Evolutionary conservation across 108 stramenopile genomes (phyloP), one percentile per base, ranked within the genome.

Genomic region (Cyclostephanos invisitatus): DNA sequence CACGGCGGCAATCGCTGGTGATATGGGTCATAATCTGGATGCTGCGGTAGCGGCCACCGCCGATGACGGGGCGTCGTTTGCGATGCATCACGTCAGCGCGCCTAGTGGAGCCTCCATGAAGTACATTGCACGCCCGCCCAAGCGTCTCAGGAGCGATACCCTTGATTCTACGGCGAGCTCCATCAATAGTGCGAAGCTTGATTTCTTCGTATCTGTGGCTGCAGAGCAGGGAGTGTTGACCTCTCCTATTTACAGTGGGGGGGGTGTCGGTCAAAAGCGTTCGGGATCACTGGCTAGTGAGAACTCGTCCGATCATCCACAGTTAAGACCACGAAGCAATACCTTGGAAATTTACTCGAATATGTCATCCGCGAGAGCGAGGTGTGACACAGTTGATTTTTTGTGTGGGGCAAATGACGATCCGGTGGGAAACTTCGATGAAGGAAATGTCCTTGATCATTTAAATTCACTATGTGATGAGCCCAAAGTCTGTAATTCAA

Each of bases 1-100:
- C 51, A 79, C 78, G 1, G 78, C 78, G 7, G 78, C 78, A 17
- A 71, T 79, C 63, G 78, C 78, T 8, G 78, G 78, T n/a, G 78
- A 70, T 55, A 72, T 79, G 71, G 78, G 78, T 22, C 78, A 79
- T 35, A 71, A 79, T 62, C 60, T 79, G 0, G 78, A 79, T 61
- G 78, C 78, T 14, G 78, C 78, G 44, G 27, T 67, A 7, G 70
- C 70, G 15, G 78, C 67, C 36, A 71, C 62, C 53, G 71, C 70
- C 37, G 56, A 51, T 22, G 58, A 68, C 42, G 78, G 78, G 42
- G 65, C 71, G 48, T 68, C 78, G 32, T 79, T 79, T 28, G 53
- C 67, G 5, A 72, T 68, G 66, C 78, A 79, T 42, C 78, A 66
- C 35, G 62, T 79, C n/a, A 72, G 71, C 27, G 78, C 78, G 0